These are phyloP conservation scores for Kwoniella botswanensis DNA, from an alignment of 768 basidiomycete species.

Conservation along the genomic window DNA sequence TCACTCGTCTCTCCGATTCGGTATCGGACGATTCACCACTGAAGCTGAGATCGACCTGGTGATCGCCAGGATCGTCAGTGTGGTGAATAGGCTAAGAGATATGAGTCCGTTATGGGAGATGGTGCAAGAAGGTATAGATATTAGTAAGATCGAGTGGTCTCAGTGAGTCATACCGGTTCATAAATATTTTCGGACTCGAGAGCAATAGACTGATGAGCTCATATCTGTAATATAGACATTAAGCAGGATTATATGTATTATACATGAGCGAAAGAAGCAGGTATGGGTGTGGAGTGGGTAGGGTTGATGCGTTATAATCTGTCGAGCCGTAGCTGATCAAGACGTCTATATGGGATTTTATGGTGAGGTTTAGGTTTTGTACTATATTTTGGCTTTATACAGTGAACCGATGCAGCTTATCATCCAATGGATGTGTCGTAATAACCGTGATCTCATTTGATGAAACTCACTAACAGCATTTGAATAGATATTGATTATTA, in stretches of 20 bases:
- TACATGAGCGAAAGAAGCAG: not conserved
- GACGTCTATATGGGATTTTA: too few relatives aligned
- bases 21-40: conserved; percentile 96
- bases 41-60: conserved; percentile 97
- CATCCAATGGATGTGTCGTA: too few relatives aligned
- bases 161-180: conserved; percentile 40
- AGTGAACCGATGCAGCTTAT: not conserved
- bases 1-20: conserved; percentile 95
- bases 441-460: too few relatives aligned
- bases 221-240: not conserved
- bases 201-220: too few relatives aligned
- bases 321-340: too few relatives aligned
- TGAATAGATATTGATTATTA: too few relatives aligned
- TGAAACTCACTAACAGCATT: too few relatives aligned
- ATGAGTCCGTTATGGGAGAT: conserved; percentile 99
- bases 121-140: conserved; percentile 98
- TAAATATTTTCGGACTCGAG: too few relatives aligned
- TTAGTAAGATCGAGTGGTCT: conserved; percentile 88
- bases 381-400: not conserved
- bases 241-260: not conserved
- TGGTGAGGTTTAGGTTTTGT: not conserved
- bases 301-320: not conserved
- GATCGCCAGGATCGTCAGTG: conserved; percentile 78
- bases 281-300: not conserved
- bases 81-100: conserved; percentile 86